Evolutionary conservation across 1,284 basidiomycete species (phyloP).

Genomic region (Marasmius sp.): DNA sequence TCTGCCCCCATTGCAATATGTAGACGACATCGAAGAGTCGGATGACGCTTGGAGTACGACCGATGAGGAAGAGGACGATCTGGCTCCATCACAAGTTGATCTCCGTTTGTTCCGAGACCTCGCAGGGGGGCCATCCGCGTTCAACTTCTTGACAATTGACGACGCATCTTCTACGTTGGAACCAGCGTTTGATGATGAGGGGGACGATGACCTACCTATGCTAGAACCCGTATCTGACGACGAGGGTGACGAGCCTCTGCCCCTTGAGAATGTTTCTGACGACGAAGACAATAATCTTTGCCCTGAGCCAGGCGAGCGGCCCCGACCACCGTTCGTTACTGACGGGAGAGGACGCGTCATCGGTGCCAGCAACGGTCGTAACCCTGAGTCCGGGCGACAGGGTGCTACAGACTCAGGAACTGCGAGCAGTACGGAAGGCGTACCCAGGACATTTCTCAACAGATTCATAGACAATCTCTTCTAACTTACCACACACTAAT

Average conservation of each 20-base stretch:
- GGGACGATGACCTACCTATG: not conserved
- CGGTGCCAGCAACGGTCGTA: constrained; percentile 10
- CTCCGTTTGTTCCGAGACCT: not conserved
- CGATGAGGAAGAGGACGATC: not conserved
- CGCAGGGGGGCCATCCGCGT: not conserved
- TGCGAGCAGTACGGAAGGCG: constrained; percentile 5
- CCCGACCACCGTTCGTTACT: constrained; percentile 57
- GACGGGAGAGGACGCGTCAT: constrained; percentile 48
- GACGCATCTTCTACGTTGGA: not conserved
- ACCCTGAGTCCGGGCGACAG: not conserved
- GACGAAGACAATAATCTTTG: constrained; percentile 5
- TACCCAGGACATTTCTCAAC: not conserved
- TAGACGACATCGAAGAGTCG: not conserved
- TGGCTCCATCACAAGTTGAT: not conserved
- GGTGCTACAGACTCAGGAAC: not conserved
- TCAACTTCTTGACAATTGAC: not conserved
- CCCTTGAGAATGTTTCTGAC: not conserved
- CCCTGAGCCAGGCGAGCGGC: constrained; percentile 20
- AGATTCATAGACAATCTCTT: constrained; percentile 18
- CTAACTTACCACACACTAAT: not conserved
- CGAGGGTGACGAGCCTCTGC: too few species aligned
- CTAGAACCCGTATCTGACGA: constrained; percentile 1
- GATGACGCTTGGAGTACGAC: not conserved
- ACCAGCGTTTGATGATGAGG: not conserved
- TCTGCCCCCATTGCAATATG: not conserved